A percentile compares a stretch with the other conserved stretches of the same genome.
These are phyloP conservation scores for Aspergillus saccharolyticus DNA, from an alignment of 495 filamentous ascomycete genomes.

Conservation along the genomic window DNA sequence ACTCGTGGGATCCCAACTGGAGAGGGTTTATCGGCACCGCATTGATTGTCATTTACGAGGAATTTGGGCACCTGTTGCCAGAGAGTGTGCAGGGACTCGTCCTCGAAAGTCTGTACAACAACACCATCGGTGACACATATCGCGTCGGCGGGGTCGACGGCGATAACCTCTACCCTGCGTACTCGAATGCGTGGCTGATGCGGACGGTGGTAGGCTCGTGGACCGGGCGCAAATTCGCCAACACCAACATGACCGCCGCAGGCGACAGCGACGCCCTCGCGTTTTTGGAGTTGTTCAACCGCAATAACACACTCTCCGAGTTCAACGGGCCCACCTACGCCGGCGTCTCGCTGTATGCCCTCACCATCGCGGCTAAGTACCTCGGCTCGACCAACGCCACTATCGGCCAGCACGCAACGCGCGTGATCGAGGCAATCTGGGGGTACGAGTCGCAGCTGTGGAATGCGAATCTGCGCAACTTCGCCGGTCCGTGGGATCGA, in stretches of 20 bases:
- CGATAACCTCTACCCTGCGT: constrained; percentile 42
- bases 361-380: constrained; percentile 41
- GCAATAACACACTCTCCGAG: constrained; percentile 34
- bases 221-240: constrained; percentile 29
- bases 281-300: constrained; percentile 35
- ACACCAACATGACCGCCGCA: constrained; percentile 33
- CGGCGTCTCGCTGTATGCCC: constrained; percentile 37
- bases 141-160: constrained; percentile 39
- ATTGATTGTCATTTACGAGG: constrained; percentile 35
- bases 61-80: constrained; percentile 31
- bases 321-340: constrained; percentile 42
- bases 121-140: constrained; percentile 35
- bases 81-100: constrained; percentile 23
- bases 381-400: constrained; percentile 5
- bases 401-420: constrained; percentile 7
- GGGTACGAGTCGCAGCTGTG: constrained; percentile 20
- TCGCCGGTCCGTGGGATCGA: constrained; percentile 42
- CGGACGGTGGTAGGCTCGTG: constrained; percentile 33
- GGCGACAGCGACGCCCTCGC: constrained; percentile 31
- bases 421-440: constrained; percentile 8
- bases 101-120: constrained; percentile 30
- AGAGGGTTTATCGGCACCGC: constrained; percentile 40
- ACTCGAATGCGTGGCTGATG: constrained; percentile 42
- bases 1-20: constrained; percentile 42
- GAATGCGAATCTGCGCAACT: constrained; percentile 33